Percentiles rank a stretch among this genome's conserved stretches.
These are phyloP conservation scores for Parmelia sp. DNA, from an alignment of 495 filamentous ascomycete species.

Conservation along the genomic window DNA sequence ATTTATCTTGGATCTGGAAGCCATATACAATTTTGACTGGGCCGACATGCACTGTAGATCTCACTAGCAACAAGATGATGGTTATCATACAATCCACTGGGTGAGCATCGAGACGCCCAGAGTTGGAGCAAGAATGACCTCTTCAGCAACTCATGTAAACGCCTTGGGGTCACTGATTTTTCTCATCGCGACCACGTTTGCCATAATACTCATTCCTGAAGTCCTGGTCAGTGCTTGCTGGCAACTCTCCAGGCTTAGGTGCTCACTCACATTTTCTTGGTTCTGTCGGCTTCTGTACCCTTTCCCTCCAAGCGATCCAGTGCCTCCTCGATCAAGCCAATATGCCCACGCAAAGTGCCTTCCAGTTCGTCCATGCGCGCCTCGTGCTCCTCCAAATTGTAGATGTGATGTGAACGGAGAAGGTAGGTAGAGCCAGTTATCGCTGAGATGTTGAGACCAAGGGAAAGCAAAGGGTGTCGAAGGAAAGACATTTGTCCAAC, in stretches of 20 bases:
- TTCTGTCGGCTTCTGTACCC: slow-evolving; percentile 26
- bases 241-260: neutral
- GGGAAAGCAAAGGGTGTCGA: slow-evolving; percentile 27
- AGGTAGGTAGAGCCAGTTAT: slow-evolving; percentile 32
- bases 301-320: slow-evolving; percentile 36
- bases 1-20: too few relatives aligned
- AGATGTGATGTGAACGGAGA: slow-evolving; percentile 34
- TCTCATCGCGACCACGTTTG: slow-evolving; percentile 26
- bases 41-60: neutral
- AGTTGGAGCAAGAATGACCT: neutral
- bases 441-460: slow-evolving; percentile 32
- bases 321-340: slow-evolving; percentile 41
- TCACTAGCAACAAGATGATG: neutral
- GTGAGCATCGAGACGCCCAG: neutral
- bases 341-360: slow-evolving; percentile 43
- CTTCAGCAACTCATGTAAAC: neutral
- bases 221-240: neutral
- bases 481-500: slow-evolving; percentile 28
- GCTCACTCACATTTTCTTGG: slow-evolving; percentile 28
- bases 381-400: slow-evolving; percentile 42
- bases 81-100: neutral
- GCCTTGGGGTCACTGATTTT: slow-evolving; percentile 4
- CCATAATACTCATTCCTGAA: slow-evolving; percentile 27
- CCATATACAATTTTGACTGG: too few relatives aligned
- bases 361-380: slow-evolving; percentile 43